phyloP scores from a whole-genome alignment of 2,329 filamentous ascomycete species.

The Mycosphaerelloides madeirae region DNA sequence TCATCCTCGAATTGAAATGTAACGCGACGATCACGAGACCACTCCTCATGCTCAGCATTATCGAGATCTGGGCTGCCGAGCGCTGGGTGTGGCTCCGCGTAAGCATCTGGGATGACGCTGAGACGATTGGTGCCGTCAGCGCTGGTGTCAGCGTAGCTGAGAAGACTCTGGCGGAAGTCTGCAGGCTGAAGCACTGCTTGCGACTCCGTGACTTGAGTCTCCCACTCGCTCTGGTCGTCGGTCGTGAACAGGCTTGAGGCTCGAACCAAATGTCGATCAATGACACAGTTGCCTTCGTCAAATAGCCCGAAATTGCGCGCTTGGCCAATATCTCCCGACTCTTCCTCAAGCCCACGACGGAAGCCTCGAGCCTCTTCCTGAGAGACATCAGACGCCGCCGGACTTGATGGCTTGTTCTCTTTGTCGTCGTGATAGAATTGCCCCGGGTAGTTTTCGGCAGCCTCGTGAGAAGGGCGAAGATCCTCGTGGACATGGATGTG shows the following conservation, averaged over 20 bases:
- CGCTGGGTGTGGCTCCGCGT: not conserved
- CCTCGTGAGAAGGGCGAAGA: not conserved
- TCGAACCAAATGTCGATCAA: not conserved
- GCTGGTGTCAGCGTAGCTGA: slow-evolving; percentile 26
- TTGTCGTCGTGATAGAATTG: slow-evolving; percentile 14
- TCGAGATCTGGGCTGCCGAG: not conserved
- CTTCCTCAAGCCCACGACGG: not conserved
- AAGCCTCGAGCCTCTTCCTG: slow-evolving; percentile 4
- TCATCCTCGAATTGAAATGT: not conserved
- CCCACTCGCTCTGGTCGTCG: slow-evolving; percentile 8
- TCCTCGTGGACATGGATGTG: slow-evolving; percentile 8
- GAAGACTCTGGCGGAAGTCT: slow-evolving; percentile 10
- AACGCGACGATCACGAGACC: not conserved
- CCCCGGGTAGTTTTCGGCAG: no score
- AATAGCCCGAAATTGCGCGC: no score
- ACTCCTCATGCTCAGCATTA: not conserved
- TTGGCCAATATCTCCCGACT: no score
- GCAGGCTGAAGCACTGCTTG: slow-evolving; percentile 4
- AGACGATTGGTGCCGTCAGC: slow-evolving; percentile 11
- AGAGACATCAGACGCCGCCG: no score
- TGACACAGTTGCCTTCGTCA: not conserved
- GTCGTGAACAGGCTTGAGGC: slow-evolving; percentile 1
- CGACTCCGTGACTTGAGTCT: slow-evolving; percentile 11
- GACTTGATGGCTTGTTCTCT: slow-evolving; percentile 15
- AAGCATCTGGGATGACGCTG: not conserved